These are phyloP conservation scores for Solanum chacoense DNA, from an alignment of 305 asterid species.

Conservation along the genomic window DNA sequence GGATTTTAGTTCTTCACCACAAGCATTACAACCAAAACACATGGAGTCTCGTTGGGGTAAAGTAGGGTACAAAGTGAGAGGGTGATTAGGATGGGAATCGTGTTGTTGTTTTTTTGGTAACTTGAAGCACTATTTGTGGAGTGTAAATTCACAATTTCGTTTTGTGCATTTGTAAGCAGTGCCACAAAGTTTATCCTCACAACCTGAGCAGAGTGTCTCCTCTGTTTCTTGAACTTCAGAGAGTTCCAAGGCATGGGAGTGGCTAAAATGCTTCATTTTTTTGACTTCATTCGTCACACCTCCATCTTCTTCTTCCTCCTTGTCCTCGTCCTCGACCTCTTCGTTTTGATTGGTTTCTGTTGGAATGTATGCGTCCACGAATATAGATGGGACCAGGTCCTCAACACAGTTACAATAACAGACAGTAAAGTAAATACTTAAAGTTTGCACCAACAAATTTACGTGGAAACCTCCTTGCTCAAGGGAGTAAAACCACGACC, in stretches of 20 bases:
- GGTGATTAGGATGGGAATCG: slow-evolving; percentile 4
- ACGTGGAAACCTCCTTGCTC: too few relatives aligned
- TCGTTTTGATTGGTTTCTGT: background rate
- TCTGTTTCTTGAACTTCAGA: background rate
- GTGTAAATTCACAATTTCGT: background rate
- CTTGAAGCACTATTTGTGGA: slow-evolving; percentile 13
- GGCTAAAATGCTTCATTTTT: slow-evolving; percentile 12
- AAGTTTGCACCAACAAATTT: too few relatives aligned
- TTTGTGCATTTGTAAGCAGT: slow-evolving; percentile 3
- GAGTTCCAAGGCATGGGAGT: slow-evolving; percentile 1
- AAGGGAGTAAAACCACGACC: too few relatives aligned
- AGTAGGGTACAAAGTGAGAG: slow-evolving; percentile 8
- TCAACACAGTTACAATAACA: too few relatives aligned
- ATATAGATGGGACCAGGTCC: too few relatives aligned
- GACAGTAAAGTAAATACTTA: too few relatives aligned
- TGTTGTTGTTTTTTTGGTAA: background rate
- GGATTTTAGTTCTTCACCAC: background rate
- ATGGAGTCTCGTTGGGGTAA: background rate
- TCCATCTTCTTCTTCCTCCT: background rate
- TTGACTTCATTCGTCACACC: background rate
- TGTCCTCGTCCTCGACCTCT: background rate
- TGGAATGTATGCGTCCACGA: too few relatives aligned
- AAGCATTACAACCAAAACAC: slow-evolving; percentile 1
- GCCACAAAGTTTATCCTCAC: slow-evolving; percentile 1
- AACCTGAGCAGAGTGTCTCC: background rate